A percentile compares a stretch with the other conserved stretches of the same genome.
phyloP scores from a whole-genome alignment of 2,329 filamentous ascomycete species.

The Cryphonectria japonica region DNA sequence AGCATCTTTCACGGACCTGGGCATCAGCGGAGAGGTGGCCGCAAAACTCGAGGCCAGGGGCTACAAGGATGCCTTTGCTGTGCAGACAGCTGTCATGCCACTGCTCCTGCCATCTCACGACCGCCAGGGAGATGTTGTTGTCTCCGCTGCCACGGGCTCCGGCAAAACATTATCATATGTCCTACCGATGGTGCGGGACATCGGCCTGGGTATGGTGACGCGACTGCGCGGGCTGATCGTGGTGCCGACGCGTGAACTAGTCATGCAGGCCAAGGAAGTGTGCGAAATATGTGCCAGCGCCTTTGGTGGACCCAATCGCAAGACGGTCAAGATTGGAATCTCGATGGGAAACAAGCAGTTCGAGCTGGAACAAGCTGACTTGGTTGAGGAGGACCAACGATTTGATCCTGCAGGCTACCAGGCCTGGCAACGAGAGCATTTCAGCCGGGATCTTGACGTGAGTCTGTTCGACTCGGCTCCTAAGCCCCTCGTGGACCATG shows the following conservation, averaged over 20 bases:
- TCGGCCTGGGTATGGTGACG: constrained; percentile 67
- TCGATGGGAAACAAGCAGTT: constrained; percentile 82
- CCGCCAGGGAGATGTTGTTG: constrained; percentile 76
- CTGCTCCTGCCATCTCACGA: constrained; percentile 70
- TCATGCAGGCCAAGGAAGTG: constrained; percentile 80
- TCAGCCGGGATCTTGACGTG: constrained; percentile 48
- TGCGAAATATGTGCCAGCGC: constrained; percentile 74
- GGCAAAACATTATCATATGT: constrained; percentile 94
- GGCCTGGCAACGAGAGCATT: constrained; percentile 37
- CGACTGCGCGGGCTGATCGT: constrained; percentile 80
- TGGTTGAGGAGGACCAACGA: constrained; percentile 51
- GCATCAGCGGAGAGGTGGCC: constrained; percentile 63
- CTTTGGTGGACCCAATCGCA: constrained; percentile 59
- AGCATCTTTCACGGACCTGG: constrained; percentile 65
- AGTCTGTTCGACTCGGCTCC: constrained; percentile 41
- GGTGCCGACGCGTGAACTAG: constrained; percentile 87
- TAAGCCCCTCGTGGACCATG: constrained; percentile 59
- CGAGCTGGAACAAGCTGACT: constrained; percentile 59
- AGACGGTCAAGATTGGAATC: constrained; percentile 76
- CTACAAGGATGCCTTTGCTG: constrained; percentile 73
- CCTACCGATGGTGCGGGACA: constrained; percentile 78
- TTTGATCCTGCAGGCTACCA: constrained; percentile 69
- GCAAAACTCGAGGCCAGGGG: constrained; percentile 68
- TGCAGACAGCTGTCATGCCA: constrained; percentile 80
- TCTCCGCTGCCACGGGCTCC: constrained; percentile 92